Evolutionary conservation across 139 green algal species (phyloP).

Genomic region (Chlamydomonas schloesseri): DNA sequence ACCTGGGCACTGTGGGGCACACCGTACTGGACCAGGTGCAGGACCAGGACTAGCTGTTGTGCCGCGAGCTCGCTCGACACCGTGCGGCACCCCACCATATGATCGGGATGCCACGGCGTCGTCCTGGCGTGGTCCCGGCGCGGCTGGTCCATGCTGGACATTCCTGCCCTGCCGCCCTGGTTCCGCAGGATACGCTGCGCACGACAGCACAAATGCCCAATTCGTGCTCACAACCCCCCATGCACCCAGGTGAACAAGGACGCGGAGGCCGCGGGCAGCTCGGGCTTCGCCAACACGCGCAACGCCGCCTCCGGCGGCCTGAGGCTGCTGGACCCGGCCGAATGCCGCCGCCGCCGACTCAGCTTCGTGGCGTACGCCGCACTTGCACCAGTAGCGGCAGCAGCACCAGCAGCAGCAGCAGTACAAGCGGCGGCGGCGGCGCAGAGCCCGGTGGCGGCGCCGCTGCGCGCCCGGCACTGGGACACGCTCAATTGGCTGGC

Average conservation of each 20-base stretch:
- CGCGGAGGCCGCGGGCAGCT: constrained; percentile 10
- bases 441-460: neutral
- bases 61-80: too few species aligned
- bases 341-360: constrained; percentile 50
- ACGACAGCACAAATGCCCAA: too few species aligned
- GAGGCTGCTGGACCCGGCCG: constrained; percentile 55
- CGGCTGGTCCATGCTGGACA: too few species aligned
- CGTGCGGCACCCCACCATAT: too few species aligned
- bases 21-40: too few species aligned
- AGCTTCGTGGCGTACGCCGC: constrained; percentile 64
- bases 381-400: constrained; percentile 22
- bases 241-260: constrained; percentile 52
- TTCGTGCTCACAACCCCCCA: neutral
- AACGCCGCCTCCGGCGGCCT: constrained; percentile 64
- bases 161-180: too few species aligned
- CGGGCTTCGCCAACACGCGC: constrained; percentile 63
- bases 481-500: constrained; percentile 43
- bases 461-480: constrained; percentile 29
- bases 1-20: too few species aligned
- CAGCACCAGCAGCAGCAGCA: too few species aligned
- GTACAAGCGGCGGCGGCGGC: neutral
- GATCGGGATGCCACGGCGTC: too few species aligned
- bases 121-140: too few species aligned
- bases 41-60: too few species aligned
- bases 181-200: neutral